Evolutionary conservation across 495 filamentous ascomycete genomes (phyloP).

Genomic region (Sphaerosporella brunnea): DNA sequence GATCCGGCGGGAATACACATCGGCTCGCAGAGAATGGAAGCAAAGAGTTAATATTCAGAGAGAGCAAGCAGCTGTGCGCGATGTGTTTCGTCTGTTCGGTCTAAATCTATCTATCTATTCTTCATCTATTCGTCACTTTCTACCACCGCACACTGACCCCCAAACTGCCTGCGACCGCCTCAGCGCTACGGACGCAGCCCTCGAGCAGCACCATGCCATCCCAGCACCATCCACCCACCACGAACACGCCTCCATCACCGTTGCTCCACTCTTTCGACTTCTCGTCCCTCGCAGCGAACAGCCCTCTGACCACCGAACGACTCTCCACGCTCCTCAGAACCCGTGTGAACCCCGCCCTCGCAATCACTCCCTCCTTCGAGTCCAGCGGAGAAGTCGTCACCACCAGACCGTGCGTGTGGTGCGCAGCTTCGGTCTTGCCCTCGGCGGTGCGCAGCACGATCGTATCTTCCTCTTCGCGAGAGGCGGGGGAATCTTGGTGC

Average conservation of each 20-base stretch:
- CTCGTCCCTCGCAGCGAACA: slow-evolving; percentile 7
- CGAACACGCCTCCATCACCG: slow-evolving; percentile 35
- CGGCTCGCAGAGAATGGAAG: no score
- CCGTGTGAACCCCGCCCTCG: slow-evolving; percentile 26
- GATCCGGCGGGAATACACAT: no score
- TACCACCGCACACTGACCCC: no score
- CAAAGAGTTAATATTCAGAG: no score
- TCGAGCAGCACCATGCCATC: slow-evolving; percentile 49
- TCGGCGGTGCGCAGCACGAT: slow-evolving; percentile 4
- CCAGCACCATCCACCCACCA: slow-evolving; percentile 45
- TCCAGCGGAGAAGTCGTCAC: slow-evolving; percentile 1
- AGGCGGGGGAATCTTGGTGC: no score
- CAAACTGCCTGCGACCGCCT: no score
- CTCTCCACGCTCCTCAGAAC: slow-evolving; percentile 27
- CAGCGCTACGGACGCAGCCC: no score
- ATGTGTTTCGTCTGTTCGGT: no score
- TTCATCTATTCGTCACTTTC: no score
- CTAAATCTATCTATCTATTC: no score
- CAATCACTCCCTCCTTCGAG: slow-evolving; percentile 10
- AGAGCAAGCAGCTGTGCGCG: background rate
- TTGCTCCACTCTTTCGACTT: slow-evolving; percentile 29
- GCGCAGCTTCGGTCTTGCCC: slow-evolving; percentile 18
- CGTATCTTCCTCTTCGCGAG: background rate
- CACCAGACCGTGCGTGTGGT: background rate
- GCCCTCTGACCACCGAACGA: slow-evolving; percentile 16